Evolutionary conservation across 768 basidiomycete genomes (phyloP), one percentile per base, ranked within the genome.

Genomic region (Inosperma sp.): DNA sequence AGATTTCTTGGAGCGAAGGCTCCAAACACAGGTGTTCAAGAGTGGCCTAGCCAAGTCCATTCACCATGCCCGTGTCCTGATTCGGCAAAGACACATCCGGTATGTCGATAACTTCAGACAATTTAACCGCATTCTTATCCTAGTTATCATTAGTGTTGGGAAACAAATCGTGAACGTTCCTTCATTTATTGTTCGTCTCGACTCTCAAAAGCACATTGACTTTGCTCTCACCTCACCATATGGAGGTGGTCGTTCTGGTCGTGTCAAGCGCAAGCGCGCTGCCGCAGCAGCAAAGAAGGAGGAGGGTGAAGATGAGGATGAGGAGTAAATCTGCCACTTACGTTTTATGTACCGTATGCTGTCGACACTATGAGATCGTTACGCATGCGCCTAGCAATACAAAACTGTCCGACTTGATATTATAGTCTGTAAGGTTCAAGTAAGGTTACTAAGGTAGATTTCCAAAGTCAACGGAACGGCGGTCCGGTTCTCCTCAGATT

Each of bases 1-100:
- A 73, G 96, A 99, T 75, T 99, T 99, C 87, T 88, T 99, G 87
- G 96, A 99, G 81, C 82, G 96, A 64, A 78, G 96, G 62, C 75
- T 99, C 67, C 96, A 99, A 76, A 99, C 96, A 33, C 96, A 98
- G 78, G 96, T 99, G 63, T 99, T 98, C 88, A 98, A 98, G 83
- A 84, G 80, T 60, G 94, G 94, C 59, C 80, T 99, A 58, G 96
- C 96, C 52, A 98, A 98, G 84, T 85, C 82, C 64, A 96, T 99
- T 62, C 96, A 99, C 73, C 96, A 98, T 70, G 96, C 96, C 37
- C 88, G 96, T 73, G 92, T 93, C 59, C 81, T 99, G 67, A 99
- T 99, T 77, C 81, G 93, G 66, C 96, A 98, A 73, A 78, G 95
- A 65, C 95, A 99, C 80, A 98, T 99, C 69, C 93, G 94, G 88